phyloP scores from a whole-genome alignment of 2,329 filamentous ascomycete species.

The Fusarium nanum region DNA sequence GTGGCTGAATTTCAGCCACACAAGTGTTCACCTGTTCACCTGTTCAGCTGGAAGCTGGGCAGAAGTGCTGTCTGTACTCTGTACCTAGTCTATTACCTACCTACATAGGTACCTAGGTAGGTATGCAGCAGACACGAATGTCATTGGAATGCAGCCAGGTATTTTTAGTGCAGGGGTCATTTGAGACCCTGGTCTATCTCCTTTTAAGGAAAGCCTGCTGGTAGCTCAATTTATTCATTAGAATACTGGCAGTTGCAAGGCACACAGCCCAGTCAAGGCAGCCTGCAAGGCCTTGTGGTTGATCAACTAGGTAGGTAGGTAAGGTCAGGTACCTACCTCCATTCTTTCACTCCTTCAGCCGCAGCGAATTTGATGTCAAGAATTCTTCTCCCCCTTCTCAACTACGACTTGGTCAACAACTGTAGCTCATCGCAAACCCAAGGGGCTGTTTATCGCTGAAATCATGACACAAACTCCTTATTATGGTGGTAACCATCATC shows the following conservation, averaged over 20 bases:
- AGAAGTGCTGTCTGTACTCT: background rate
- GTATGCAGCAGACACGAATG: background rate
- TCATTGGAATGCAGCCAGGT: conserved; percentile 15
- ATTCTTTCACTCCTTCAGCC: background rate
- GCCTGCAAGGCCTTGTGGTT: conserved; percentile 28
- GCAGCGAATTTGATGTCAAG: background rate
- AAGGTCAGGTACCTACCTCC: no score
- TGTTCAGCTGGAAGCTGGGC: background rate
- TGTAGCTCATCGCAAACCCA: background rate
- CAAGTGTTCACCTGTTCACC: background rate
- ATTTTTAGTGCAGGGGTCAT: conserved; percentile 22
- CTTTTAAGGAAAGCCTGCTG: conserved; percentile 30
- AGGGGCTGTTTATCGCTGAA: background rate
- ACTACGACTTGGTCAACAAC: background rate
- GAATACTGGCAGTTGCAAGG: conserved; percentile 6
- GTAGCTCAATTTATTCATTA: conserved; percentile 6
- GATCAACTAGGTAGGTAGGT: background rate
- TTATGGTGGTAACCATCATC: conserved; percentile 32
- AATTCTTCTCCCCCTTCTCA: background rate
- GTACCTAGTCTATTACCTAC: no score
- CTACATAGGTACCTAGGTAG: no score
- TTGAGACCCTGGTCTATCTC: conserved; percentile 9
- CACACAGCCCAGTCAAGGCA: conserved; percentile 29
- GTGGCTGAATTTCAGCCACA: conserved; percentile 24
- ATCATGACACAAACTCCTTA: conserved; percentile 33